phyloP scores from a whole-genome alignment of 2,329 filamentous ascomycete species.

The Myriosclerotinia scirpicola region DNA sequence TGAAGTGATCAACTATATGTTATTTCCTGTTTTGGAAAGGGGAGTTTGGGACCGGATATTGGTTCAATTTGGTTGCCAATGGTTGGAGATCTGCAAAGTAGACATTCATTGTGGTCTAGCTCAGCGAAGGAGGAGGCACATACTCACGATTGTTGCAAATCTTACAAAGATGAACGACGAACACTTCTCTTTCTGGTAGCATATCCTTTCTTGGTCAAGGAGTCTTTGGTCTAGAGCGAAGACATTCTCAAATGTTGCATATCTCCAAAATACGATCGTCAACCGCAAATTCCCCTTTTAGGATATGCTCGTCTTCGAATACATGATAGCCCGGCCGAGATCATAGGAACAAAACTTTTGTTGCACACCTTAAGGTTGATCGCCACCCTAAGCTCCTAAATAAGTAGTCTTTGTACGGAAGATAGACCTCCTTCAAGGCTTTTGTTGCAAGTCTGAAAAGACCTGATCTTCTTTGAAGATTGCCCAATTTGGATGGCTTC shows the following conservation, averaged over 20 bases:
- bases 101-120: neutral
- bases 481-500: neutral
- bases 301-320: neutral
- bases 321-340: neutral
- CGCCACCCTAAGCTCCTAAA: neutral
- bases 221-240: neutral
- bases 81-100: neutral
- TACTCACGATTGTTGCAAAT: conserved; percentile 17
- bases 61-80: no score
- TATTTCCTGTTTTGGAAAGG: neutral
- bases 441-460: conserved; percentile 23
- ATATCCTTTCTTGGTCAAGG: neutral
- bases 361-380: conserved; percentile 7
- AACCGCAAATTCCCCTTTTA: conserved; percentile 18
- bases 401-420: neutral
- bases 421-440: neutral
- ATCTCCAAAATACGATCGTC: conserved; percentile 16
- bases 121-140: neutral
- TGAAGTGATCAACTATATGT: neutral
- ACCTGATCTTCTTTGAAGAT: conserved; percentile 14
- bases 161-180: conserved; percentile 12
- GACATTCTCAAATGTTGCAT: neutral
- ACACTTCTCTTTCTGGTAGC: conserved; percentile 8
- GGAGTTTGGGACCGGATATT: neutral
- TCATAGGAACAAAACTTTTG: neutral